These are phyloP conservation scores for Cytospora piceae DNA, from an alignment of 2,329 filamentous ascomycete species.

Conservation along the genomic window DNA sequence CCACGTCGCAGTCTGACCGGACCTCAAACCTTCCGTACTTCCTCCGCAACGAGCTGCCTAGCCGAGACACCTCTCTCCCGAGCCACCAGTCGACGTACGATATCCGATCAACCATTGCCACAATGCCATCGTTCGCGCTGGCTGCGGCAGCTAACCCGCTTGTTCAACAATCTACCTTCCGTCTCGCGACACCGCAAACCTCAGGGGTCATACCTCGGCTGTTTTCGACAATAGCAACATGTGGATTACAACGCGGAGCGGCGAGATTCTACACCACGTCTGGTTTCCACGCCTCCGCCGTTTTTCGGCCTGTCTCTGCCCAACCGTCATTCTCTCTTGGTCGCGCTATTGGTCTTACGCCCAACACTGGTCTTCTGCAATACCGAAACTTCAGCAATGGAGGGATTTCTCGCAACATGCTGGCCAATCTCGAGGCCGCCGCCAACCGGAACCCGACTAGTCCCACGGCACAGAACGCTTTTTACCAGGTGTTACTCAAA, in stretches of 20 bases:
- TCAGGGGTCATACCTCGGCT: constrained; percentile 4
- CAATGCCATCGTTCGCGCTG: constrained; percentile 38
- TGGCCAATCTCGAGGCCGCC: constrained; percentile 85
- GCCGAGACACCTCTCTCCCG: constrained; percentile 13
- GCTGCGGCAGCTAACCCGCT: constrained; percentile 38
- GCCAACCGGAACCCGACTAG: constrained; percentile 92
- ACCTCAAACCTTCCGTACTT: constrained; percentile 23
- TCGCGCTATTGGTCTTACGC: constrained; percentile 19
- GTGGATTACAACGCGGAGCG: constrained; percentile 1
- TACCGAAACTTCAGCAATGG: constrained; percentile 47
- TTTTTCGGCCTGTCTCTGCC: background rate
- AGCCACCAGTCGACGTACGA: constrained; percentile 36
- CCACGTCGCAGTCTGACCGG: constrained; percentile 15
- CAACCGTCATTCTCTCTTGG: background rate
- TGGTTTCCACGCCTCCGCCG: constrained; percentile 5
- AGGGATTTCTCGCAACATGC: constrained; percentile 63
- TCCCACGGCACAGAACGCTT: constrained; percentile 86
- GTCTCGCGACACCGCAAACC: constrained; percentile 1
- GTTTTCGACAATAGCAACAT: constrained; percentile 22
- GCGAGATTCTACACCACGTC: background rate
- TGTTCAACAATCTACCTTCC: constrained; percentile 19
- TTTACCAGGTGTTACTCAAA: constrained; percentile 88
- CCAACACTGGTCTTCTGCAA: constrained; percentile 33
- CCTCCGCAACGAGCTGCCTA: constrained; percentile 7
- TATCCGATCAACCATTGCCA: constrained; percentile 40